Evolutionary conservation across 2,329 filamentous ascomycete genomes (phyloP), one percentile per base, ranked within the genome.

Genomic region (Cladorrhinum sp.): DNA sequence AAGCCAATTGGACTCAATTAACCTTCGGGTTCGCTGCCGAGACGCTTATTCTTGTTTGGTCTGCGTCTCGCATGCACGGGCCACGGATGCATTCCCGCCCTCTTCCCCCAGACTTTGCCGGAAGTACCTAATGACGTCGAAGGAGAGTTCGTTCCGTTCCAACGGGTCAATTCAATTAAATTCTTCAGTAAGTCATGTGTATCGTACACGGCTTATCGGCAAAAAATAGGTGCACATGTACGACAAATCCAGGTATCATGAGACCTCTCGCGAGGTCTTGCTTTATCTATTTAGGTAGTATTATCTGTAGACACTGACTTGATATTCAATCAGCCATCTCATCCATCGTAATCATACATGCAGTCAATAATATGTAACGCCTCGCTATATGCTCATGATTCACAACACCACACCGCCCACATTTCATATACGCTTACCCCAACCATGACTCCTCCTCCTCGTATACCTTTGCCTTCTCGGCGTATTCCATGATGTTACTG

Each of bases 401-500:
- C 4, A 30, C 26, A 30, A 4, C 26, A 30, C 26, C 26, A 30
- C 26, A 30, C 4, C 26, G 26, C 26, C 26, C 26, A 30, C 26
- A 30, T 10, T 30, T 10, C 26, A 10, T 36, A 36, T 36, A 16
- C 33, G 14, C 33, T 23, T 50, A 33, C 48, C 26, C 30, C 6
- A 48, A 53, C 57, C 49, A 49, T 42, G 48, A 18, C 30, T 91
- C 86, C 62, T 57, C 55, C 51, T 92, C 86, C 61, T 95, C 90
- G 67, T 86, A 90, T 51, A 98, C 87, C 76, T 91, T 87, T 24
- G 97, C 91, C 69, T 87, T 92, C 33, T 89, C 87, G 0, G 92
- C 87, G 73, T 97, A 97, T 69, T 92, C 84, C 36, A 75, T 77
- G 63, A 99, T 98, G 62, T 90, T 89, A 65, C 91, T 96, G 57